These are phyloP conservation scores for Aphanomyces astaci DNA, from an alignment of 352 stramenopile species.

Conservation along the genomic window DNA sequence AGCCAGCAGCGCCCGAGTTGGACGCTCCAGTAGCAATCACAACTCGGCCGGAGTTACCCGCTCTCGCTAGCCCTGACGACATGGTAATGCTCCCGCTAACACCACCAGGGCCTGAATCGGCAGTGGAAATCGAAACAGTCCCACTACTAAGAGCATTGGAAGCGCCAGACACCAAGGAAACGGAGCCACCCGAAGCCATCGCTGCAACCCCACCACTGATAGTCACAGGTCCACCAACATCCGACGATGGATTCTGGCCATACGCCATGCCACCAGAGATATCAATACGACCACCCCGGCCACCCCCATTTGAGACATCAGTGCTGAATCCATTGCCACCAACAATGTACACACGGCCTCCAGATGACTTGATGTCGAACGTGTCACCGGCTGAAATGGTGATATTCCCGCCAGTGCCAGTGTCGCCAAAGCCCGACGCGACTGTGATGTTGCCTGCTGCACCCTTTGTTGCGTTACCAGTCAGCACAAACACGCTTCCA, in stretches of 20 bases:
- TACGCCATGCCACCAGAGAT: slow-evolving; percentile 39
- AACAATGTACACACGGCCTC: slow-evolving; percentile 38
- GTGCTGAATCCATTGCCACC: slow-evolving; percentile 16
- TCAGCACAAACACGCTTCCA: slow-evolving; percentile 56
- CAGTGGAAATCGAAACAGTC: slow-evolving; percentile 33
- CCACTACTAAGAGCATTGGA: slow-evolving; percentile 38
- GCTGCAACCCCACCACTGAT: slow-evolving; percentile 37
- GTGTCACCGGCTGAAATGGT: slow-evolving; percentile 35
- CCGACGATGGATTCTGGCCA: slow-evolving; percentile 32
- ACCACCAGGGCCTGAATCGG: slow-evolving; percentile 27
- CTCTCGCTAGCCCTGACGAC: slow-evolving; percentile 30
- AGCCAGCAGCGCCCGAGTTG: slow-evolving; percentile 32
- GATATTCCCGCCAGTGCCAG: slow-evolving; percentile 48
- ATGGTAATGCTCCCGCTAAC: slow-evolving; percentile 34
- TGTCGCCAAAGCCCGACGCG: slow-evolving; percentile 34
- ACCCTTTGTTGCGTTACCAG: slow-evolving; percentile 40
- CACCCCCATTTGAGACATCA: slow-evolving; percentile 35
- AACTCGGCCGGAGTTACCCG: slow-evolving; percentile 37
- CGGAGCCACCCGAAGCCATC: slow-evolving; percentile 35
- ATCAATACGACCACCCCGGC: slow-evolving; percentile 45
- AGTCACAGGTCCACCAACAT: slow-evolving; percentile 35
- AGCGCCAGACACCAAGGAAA: slow-evolving; percentile 37
- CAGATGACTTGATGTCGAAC: slow-evolving; percentile 27
- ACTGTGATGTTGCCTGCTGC: slow-evolving; percentile 57
- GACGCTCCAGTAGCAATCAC: slow-evolving; percentile 37